These are phyloP conservation scores for Aaosphaeria pasadenensis DNA, from an alignment of 2,329 filamentous ascomycete genomes.

Conservation along the genomic window DNA sequence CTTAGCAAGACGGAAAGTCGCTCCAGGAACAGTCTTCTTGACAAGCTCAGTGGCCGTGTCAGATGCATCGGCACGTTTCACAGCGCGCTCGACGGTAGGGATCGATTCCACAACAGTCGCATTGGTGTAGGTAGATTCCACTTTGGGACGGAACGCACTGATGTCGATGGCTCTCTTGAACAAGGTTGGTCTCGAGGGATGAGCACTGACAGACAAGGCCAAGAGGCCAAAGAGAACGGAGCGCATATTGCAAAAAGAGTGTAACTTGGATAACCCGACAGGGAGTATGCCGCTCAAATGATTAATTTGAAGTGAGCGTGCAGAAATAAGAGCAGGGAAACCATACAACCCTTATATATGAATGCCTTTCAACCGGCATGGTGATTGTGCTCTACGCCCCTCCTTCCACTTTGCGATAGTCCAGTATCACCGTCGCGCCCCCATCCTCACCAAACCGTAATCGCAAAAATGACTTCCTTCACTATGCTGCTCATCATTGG, in stretches of 20 bases:
- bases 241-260: not conserved
- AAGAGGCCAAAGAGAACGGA: not conserved
- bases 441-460: too few relatives aligned
- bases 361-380: too few relatives aligned
- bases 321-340: too few relatives aligned
- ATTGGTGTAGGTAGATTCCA: conserved; percentile 9
- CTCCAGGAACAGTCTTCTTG: conserved; percentile 30
- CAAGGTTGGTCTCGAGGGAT: not conserved
- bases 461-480: too few relatives aligned
- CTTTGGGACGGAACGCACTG: not conserved
- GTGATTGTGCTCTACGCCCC: too few relatives aligned
- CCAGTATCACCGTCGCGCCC: too few relatives aligned
- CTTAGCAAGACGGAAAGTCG: conserved; percentile 49
- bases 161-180: not conserved
- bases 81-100: conserved; percentile 12
- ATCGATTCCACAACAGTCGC: conserved; percentile 15
- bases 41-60: conserved; percentile 33
- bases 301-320: too few relatives aligned
- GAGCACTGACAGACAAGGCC: not conserved
- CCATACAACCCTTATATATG: too few relatives aligned
- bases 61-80: conserved; percentile 22
- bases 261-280: too few relatives aligned
- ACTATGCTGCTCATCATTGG: too few relatives aligned
- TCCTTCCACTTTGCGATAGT: too few relatives aligned
- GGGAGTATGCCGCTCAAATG: too few relatives aligned